phyloP scores from a whole-genome alignment of 257 asterid genomes.

The Forsythia viridissima region DNA sequence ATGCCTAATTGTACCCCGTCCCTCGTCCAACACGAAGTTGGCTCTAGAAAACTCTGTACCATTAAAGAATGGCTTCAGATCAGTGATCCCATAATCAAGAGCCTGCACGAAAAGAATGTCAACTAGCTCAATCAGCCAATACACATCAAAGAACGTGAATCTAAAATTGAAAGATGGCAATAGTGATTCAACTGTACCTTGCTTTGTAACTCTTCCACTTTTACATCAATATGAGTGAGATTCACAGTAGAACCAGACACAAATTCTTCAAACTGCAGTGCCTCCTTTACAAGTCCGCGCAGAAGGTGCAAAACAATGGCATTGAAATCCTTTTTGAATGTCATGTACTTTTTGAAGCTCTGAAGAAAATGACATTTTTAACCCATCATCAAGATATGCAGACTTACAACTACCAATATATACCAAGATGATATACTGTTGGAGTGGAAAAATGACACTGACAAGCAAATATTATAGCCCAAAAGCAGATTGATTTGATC shows the following conservation, averaged over 20 bases:
- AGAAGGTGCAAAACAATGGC: conserved; percentile 76
- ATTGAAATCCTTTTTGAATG: conserved; percentile 87
- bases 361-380: conserved; percentile 30
- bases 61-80: conserved; percentile 72
- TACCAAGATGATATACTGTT: background rate
- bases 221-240: conserved; percentile 60
- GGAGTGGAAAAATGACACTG: background rate
- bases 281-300: conserved; percentile 73
- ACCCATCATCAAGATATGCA: background rate
- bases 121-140: conserved; percentile 5
- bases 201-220: conserved; percentile 83
- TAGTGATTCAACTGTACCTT: conserved; percentile 46
- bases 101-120: conserved; percentile 48
- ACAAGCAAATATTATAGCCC: background rate
- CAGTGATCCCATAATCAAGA: conserved; percentile 75
- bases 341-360: conserved; percentile 90
- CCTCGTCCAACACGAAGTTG: background rate
- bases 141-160: background rate
- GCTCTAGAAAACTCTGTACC: conserved; percentile 31
- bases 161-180: background rate
- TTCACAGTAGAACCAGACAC: conserved; percentile 54
- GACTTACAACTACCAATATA: background rate
- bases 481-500: background rate
- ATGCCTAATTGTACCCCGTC: background rate
- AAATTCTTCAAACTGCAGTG: conserved; percentile 67